Evolutionary conservation across 2,329 filamentous ascomycete species (phyloP), one percentile per base, ranked within the genome.

Genomic region (Helotiales sp.): DNA sequence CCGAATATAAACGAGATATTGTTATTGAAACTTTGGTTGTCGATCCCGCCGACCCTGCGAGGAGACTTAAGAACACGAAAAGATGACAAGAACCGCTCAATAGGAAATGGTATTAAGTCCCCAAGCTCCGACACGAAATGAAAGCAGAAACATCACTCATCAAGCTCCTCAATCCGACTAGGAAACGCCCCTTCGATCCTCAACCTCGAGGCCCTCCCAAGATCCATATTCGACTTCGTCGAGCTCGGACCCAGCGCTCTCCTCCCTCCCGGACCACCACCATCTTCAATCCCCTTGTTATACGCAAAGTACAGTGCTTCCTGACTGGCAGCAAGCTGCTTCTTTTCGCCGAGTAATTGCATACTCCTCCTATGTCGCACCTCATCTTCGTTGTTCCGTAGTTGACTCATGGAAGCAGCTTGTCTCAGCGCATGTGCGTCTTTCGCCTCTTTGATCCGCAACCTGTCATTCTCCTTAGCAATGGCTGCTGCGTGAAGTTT

Each of bases 311-410:
- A 19, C 13, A 62, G 29, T 3, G 57, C 57, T 10, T 52, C 57
- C 44, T 61, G 52, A 42, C 62, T 64, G 54, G 61, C 44, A 6
- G 55, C 56, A 40, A 64, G 42, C 22, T 30, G 54, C 47, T 62
- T 64, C 53, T 56, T 57, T 49, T 61, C 58, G 22, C 48, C 34
- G 17, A 64, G 52, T 34, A 61, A 49, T 12, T 42, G 49, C 49
- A 64, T 15, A 9, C 56, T 52, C 54, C 62, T 52, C 42, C 38
- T 59, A 57, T 64, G 48, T 19, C 55, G 54, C 29, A 52, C 56
- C 30, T 63, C 62, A 50, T 64, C 57, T 56, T 64, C 62, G 31
- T 61, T 48, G 50, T 61, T 61, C n/a, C 60, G 33, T 17, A 64
- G 48, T 48, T 58, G 38, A 42, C 62, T 64, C 58, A 63, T 54